These are phyloP conservation scores for Sporothrix humicola DNA, from an alignment of 2,329 filamentous ascomycete genomes.

Conservation along the genomic window DNA sequence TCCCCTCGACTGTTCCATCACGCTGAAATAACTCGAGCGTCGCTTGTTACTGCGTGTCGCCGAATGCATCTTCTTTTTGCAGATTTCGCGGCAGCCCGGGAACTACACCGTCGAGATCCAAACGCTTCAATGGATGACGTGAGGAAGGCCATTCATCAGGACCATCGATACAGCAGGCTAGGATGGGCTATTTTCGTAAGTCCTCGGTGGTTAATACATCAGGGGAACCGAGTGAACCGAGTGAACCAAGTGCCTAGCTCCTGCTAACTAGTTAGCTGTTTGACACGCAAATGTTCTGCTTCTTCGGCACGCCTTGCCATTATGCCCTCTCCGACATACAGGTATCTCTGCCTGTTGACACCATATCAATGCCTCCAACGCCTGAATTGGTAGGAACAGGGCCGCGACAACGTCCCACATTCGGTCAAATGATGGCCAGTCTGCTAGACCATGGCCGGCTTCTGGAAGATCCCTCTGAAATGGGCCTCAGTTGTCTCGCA, in stretches of 20 bases:
- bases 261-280: neutral
- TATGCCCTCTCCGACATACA: slow-evolving; percentile 9
- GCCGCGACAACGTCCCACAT: neutral
- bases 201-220: neutral
- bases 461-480: slow-evolving; percentile 20
- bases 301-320: slow-evolving; percentile 15
- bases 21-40: slow-evolving; percentile 17
- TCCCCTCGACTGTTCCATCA: slow-evolving; percentile 19
- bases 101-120: slow-evolving; percentile 3
- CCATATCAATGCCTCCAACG: neutral
- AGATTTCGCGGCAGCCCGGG: neutral
- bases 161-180: slow-evolving; percentile 20
- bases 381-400: neutral
- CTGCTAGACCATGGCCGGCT: slow-evolving; percentile 9
- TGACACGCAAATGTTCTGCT: slow-evolving; percentile 12
- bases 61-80: slow-evolving; percentile 14
- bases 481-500: slow-evolving; percentile 21
- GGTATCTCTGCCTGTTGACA: neutral
- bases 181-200: slow-evolving; percentile 23
- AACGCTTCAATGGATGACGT: neutral
- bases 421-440: neutral
- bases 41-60: slow-evolving; percentile 5
- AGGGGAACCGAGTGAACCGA: too few species aligned
- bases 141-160: slow-evolving; percentile 2
- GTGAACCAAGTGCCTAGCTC: too few species aligned